phyloP scores from a whole-genome alignment of 306 rosid species.

The Begonia fuchsioides region DNA sequence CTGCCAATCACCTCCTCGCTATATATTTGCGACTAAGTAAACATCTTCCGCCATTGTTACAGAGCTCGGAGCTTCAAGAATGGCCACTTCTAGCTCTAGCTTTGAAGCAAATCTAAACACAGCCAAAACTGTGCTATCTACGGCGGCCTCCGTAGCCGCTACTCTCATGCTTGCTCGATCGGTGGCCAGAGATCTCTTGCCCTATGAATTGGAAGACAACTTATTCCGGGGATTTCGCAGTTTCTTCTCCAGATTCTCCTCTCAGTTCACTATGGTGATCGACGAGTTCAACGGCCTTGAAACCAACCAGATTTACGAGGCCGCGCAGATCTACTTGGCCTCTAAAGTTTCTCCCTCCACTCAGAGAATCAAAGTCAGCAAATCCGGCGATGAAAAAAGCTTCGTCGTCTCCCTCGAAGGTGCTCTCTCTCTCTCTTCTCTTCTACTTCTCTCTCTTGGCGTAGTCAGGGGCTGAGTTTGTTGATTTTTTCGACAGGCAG shows the following conservation, averaged over 20 bases:
- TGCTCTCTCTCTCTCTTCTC: slow-evolving; percentile 2
- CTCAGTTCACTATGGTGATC: slow-evolving; percentile 50
- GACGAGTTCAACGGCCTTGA: slow-evolving; percentile 43
- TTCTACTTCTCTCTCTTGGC: no score
- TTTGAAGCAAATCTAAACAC: neutral
- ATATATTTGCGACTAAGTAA: no score
- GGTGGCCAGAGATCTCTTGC: neutral
- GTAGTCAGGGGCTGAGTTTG: no score
- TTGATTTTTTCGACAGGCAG: neutral
- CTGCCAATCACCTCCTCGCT: no score
- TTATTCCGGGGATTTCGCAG: neutral
- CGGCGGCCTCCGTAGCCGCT: neutral
- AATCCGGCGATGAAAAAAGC: slow-evolving; percentile 40
- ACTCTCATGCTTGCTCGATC: neutral
- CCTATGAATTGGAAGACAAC: neutral
- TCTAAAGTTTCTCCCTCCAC: slow-evolving; percentile 36
- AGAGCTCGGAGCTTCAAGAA: no score
- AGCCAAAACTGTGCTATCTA: neutral
- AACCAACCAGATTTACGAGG: slow-evolving; percentile 60
- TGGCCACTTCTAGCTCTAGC: no score
- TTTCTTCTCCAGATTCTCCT: slow-evolving; percentile 33
- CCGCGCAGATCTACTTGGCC: slow-evolving; percentile 52
- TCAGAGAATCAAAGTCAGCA: slow-evolving; percentile 38
- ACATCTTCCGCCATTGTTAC: no score
- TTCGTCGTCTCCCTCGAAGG: slow-evolving; percentile 42